phyloP scores from a whole-genome alignment of 768 basidiomycete species.

The Wakefieldia striispora region DNA sequence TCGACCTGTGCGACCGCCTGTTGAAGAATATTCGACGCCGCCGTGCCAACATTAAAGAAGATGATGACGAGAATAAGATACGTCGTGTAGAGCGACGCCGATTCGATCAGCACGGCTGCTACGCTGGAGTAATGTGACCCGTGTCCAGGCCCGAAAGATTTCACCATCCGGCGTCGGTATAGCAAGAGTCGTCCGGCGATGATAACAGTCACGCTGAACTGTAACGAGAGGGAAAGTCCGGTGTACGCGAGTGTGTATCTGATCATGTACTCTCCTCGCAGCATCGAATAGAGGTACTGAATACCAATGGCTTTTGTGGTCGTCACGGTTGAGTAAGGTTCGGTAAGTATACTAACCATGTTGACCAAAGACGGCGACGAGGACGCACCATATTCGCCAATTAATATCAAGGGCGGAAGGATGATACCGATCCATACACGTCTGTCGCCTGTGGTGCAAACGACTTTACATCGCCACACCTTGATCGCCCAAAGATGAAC shows the following conservation, averaged over 20 bases:
- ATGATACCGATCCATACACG: constrained; percentile 9
- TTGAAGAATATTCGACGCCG: constrained; percentile 9
- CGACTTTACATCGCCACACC: constrained; percentile 24
- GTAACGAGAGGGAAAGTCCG: constrained; percentile 12
- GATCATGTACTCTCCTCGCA: background rate
- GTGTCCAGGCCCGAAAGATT: constrained; percentile 12
- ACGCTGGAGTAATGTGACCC: constrained; percentile 10
- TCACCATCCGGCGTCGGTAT: constrained; percentile 9
- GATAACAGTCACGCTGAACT: constrained; percentile 15
- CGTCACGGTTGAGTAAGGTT: background rate
- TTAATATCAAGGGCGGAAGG: constrained; percentile 5
- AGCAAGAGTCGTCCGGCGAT: constrained; percentile 16
- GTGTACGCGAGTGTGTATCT: constrained; percentile 4
- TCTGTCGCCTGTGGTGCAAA: constrained; percentile 11
- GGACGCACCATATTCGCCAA: constrained; percentile 13
- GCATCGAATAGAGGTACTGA: constrained; percentile 1
- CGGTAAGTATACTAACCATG: background rate
- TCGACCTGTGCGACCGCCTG: constrained; percentile 20
- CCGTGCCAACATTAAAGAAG: constrained; percentile 1
- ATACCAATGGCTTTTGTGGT: constrained; percentile 3
- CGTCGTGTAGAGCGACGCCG: constrained; percentile 15
- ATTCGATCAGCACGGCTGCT: constrained; percentile 17
- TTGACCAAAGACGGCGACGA: background rate
- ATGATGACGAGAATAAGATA: constrained; percentile 17
- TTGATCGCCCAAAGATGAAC: constrained; percentile 4